Percentiles rank a stretch among this genome's conserved stretches.
These are phyloP conservation scores for Asterella californica DNA, from an alignment of 225 moss, liverwort and hornwort species.

Conservation along the genomic window DNA sequence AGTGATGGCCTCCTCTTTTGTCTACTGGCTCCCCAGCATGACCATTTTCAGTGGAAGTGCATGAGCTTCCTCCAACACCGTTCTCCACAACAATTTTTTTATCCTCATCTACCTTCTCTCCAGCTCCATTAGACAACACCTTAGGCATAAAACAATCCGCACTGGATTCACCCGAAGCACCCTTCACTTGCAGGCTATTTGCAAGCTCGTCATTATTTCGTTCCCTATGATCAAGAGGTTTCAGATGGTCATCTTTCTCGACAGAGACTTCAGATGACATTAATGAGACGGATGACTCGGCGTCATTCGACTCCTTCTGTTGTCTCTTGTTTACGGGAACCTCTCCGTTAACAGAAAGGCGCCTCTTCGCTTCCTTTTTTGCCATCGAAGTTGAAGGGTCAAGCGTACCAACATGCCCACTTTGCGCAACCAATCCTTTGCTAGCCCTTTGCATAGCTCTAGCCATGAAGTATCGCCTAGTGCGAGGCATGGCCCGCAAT, in stretches of 20 bases:
- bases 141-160: background rate
- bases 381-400: conserved; percentile 11
- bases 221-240: background rate
- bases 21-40: conserved; percentile 15
- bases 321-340: conserved; percentile 28
- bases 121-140: background rate
- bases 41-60: conserved; percentile 1
- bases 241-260: conserved; percentile 9
- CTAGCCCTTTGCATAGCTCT: conserved; percentile 58
- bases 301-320: conserved; percentile 18
- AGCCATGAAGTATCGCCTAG: conserved; percentile 75
- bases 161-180: background rate
- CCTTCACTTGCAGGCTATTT: conserved; percentile 12
- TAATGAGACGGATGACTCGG: background rate
- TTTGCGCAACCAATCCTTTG: conserved; percentile 45
- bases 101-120: conserved; percentile 8
- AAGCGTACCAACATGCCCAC: conserved; percentile 24
- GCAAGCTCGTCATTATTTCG: background rate
- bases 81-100: background rate
- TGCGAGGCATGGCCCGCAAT: conserved; percentile 76
- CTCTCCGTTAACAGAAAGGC: conserved; percentile 21
- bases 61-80: background rate
- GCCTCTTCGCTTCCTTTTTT: conserved; percentile 34
- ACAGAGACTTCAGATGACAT: conserved; percentile 19
- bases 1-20: conserved; percentile 21